These are phyloP conservation scores for Baudoinia panamericana DNA, from an alignment of 495 filamentous ascomycete genomes.

Conservation along the genomic window DNA sequence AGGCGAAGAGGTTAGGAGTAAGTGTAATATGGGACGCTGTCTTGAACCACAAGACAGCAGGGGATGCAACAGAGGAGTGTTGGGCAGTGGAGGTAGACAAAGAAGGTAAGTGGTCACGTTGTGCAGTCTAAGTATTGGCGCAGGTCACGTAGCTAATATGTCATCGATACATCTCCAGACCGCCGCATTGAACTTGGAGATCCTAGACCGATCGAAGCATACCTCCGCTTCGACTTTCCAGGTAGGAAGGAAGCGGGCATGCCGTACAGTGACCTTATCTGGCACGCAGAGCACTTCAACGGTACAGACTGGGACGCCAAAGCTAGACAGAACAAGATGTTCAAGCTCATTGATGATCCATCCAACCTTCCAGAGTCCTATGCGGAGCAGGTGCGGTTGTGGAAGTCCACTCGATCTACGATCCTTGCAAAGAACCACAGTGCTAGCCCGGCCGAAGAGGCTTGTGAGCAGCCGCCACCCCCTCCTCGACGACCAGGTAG, in stretches of 20 bases:
- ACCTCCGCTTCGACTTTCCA: conserved; percentile 54
- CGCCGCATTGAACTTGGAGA: conserved; percentile 43
- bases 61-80: conserved; percentile 49
- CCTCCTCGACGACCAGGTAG: conserved; percentile 29
- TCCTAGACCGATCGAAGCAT: conserved; percentile 51
- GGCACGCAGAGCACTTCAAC: conserved; percentile 58
- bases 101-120: conserved; percentile 30
- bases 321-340: conserved; percentile 48
- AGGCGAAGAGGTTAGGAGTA: conserved; percentile 41
- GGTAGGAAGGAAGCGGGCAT: conserved; percentile 37
- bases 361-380: conserved; percentile 5
- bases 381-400: conserved; percentile 3
- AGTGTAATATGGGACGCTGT: conserved; percentile 63
- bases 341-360: conserved; percentile 48
- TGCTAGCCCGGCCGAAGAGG: neutral
- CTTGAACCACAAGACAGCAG: conserved; percentile 62
- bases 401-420: no score
- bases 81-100: conserved; percentile 49
- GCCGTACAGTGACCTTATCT: conserved; percentile 48
- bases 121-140: neutral
- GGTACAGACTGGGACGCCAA: conserved; percentile 55
- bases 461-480: neutral
- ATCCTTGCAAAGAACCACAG: neutral
- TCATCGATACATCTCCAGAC: conserved; percentile 27
- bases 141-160: neutral